Evolutionary conservation across 192 early-diverging fungal species (phyloP).

Genomic region (Glomus cerebriforme): DNA sequence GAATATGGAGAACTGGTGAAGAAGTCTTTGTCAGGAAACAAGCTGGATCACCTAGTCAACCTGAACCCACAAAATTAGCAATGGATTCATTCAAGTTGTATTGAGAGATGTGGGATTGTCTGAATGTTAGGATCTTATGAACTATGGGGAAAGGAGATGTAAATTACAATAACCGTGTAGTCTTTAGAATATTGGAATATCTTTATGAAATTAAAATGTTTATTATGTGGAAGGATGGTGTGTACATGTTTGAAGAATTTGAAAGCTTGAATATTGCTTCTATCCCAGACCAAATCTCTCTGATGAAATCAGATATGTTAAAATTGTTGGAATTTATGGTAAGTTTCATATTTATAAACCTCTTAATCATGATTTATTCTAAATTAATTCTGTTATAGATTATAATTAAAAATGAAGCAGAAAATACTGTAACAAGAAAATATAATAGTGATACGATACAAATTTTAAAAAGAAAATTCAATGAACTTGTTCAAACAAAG

Average conservation of each 20-base stretch:
- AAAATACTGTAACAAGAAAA: not conserved
- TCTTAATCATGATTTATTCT: slow-evolving; percentile 6
- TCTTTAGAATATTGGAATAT: too few relatives aligned
- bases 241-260: slow-evolving; percentile 11
- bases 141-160: too few relatives aligned
- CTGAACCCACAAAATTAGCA: too few relatives aligned
- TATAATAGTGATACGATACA: slow-evolving; percentile 17
- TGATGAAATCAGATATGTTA: not conserved
- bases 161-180: too few relatives aligned
- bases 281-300: not conserved
- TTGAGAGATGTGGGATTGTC: too few relatives aligned
- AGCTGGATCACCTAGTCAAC: too few relatives aligned
- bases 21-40: too few relatives aligned
- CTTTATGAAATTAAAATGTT: too few relatives aligned
- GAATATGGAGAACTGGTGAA: too few relatives aligned
- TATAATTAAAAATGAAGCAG: not conserved
- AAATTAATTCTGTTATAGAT: slow-evolving; percentile 4
- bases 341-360: not conserved
- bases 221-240: slow-evolving; percentile 11
- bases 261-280: not conserved
- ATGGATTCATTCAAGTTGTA: too few relatives aligned
- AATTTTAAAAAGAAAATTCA: slow-evolving; percentile 20
- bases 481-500: not conserved
- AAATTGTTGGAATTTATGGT: slow-evolving; percentile 21
- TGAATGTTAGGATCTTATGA: too few relatives aligned